Evolutionary conservation across 192 early-diverging fungal genomes (phyloP), one percentile per base, ranked within the genome.

Genomic region (Coemansia sp.): DNA sequence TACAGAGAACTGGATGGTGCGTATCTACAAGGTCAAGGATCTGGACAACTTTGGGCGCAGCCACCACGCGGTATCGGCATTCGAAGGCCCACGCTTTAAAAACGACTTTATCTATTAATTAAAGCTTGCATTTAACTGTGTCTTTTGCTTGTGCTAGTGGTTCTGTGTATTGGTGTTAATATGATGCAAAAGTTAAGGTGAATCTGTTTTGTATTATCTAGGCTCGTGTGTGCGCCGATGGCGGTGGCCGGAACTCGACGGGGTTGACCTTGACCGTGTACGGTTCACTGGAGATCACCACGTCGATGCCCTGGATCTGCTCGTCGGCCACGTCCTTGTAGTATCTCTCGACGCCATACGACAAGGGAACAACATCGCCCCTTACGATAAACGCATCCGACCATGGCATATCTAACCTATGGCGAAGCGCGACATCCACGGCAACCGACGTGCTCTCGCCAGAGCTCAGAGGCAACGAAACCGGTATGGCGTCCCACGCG

Each of bases 21-120:
- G 98, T 41, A 96, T 99, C 55, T 99, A 95, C 83, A 85, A 92
- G 64, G 95, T 99, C 78, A 99, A 99, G 79, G 85, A 91, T 34
- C 81, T 91, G 59, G 98, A 99, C 73, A 91, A 87, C 67, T 74
- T 98, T 5, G 98, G 98, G 8, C 85, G 96, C 53, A 64, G 38
- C 18, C 75, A 78, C 39, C 66, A 57, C 13, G 53, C 43, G 1
- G 75, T 57, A 3, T 55, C 65, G 11, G 30, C 48, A 5, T 58
- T 78, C 11, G 46, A 57, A 19, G 57, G 57, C 3, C 39, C 53
- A 12, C 56, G n/a, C 2, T 38, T 19, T 19, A 40, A 17, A 9
- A 38, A 41, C 15, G 34, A 25, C 27, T 14, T 27, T 15, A 9
- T 37, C 5, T 52, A 37, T 18, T 52, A 23, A 48, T 13, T 23